Evolutionary conservation across 306 rosid genomes (phyloP).

Genomic region (Glycine tomentella): DNA sequence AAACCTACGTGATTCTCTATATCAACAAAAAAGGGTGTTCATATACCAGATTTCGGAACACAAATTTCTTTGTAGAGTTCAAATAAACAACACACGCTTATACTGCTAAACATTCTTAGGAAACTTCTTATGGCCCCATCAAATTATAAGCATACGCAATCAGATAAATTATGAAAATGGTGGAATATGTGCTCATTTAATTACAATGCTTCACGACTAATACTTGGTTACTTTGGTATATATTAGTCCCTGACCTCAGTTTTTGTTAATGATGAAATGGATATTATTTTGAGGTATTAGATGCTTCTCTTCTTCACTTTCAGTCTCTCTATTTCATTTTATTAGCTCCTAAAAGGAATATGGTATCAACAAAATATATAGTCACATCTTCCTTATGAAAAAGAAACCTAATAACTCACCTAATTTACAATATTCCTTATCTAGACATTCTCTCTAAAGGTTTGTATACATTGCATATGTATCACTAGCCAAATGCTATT

Average conservation of each 20-base stretch:
- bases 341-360: conserved; percentile 39
- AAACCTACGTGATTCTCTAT: conserved; percentile 45
- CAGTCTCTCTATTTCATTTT: conserved; percentile 22
- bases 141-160: conserved; percentile 38
- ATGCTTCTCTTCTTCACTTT: conserved; percentile 54
- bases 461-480: conserved; percentile 27
- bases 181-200: conserved; percentile 52
- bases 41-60: conserved; percentile 44
- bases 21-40: conserved; percentile 22
- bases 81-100: conserved; percentile 33
- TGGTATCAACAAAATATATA: conserved; percentile 26
- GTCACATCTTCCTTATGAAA: conserved; percentile 40
- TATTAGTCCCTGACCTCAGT: conserved; percentile 32
- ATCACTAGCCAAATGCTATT: conserved; percentile 40
- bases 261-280: conserved; percentile 25
- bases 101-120: conserved; percentile 40
- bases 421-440: conserved; percentile 48
- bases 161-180: conserved; percentile 37
- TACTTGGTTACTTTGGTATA: conserved; percentile 41
- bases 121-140: conserved; percentile 36
- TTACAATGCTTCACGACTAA: conserved; percentile 50
- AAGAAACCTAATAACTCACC: conserved; percentile 53
- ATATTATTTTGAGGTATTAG: conserved; percentile 53
- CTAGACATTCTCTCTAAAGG: conserved; percentile 42
- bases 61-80: conserved; percentile 18